A percentile compares a stretch with the other conserved stretches of the same genome.
phyloP scores from a whole-genome alignment of 768 basidiomycete species.

The Suillus spraguei region DNA sequence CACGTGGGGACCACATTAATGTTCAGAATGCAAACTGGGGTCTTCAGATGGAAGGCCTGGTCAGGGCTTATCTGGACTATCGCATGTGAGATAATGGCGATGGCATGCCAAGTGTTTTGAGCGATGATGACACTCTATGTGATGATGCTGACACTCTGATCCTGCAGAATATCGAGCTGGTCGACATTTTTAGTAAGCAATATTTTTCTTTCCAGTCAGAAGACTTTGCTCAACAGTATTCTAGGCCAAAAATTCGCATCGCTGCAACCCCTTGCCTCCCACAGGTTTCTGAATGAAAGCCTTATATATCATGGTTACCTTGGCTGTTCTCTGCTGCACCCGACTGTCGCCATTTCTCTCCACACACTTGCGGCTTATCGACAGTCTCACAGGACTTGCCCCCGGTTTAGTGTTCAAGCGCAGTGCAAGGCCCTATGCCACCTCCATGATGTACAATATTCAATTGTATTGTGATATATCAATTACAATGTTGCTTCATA shows the following conservation, averaged over 20 bases:
- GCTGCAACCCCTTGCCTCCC: neutral
- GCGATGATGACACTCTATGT: neutral
- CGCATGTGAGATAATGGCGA: neutral
- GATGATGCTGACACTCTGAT: neutral
- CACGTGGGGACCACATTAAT: neutral
- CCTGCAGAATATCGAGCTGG: constrained; percentile 2
- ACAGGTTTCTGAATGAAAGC: neutral
- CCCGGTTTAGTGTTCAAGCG: constrained; percentile 14
- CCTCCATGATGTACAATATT: constrained; percentile 9
- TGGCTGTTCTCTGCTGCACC: neutral
- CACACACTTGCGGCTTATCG: constrained; percentile 15
- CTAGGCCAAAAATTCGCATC: neutral
- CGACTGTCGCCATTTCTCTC: constrained; percentile 17
- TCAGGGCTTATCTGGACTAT: constrained; percentile 2
- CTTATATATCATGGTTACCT: neutral
- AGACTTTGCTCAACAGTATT: neutral
- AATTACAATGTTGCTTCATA: constrained; percentile 1
- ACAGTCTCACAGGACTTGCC: constrained; percentile 14
- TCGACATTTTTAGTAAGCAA: constrained; percentile 2
- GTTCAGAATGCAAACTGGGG: constrained; percentile 2
- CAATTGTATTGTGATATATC: neutral
- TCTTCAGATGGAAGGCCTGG: constrained; percentile 2
- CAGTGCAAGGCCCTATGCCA: constrained; percentile 10
- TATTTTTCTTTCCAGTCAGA: neutral
- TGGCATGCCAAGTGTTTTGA: constrained; percentile 6